phyloP scores from a whole-genome alignment of 176 grass and related monocot genomes.

The Hordeum vulgare region DNA sequence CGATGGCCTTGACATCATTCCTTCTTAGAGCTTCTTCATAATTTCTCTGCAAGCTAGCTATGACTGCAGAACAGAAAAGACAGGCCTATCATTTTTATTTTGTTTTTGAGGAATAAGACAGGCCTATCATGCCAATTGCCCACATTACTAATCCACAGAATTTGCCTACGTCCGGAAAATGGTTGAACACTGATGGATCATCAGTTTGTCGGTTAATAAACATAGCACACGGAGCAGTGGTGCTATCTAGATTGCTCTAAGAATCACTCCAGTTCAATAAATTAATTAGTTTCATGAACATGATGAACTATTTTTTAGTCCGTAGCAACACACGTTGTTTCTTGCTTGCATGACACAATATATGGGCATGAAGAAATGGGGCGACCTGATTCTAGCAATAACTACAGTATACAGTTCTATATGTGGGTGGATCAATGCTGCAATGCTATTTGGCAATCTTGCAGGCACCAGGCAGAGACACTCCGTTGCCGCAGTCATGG shows the following conservation, averaged over 20 bases:
- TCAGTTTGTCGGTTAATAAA: background rate
- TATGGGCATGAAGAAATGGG: background rate
- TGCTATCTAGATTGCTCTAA: background rate
- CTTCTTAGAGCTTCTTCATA: conserved; percentile 55
- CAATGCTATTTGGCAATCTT: background rate
- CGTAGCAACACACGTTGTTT: too few relatives aligned
- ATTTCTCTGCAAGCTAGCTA: conserved; percentile 53
- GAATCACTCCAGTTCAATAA: too few relatives aligned
- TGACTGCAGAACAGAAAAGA: conserved; percentile 40
- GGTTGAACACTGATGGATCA: background rate
- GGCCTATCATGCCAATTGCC: conserved; percentile 15
- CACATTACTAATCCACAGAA: background rate
- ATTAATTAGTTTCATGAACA: too few relatives aligned
- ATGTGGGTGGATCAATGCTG: background rate
- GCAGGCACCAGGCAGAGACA: background rate
- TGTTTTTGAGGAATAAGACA: too few relatives aligned
- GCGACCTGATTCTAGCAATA: background rate
- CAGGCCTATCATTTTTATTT: conserved; percentile 8
- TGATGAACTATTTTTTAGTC: too few relatives aligned
- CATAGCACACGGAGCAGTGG: background rate
- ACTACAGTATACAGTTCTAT: background rate
- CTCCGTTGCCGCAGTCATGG: background rate
- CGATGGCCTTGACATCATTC: conserved; percentile 79
- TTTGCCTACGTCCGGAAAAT: background rate
- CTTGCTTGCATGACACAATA: background rate